Evolutionary conservation across 2,329 filamentous ascomycete genomes (phyloP), one percentile per base, ranked within the genome.

Genomic region (Botrytis medusae): DNA sequence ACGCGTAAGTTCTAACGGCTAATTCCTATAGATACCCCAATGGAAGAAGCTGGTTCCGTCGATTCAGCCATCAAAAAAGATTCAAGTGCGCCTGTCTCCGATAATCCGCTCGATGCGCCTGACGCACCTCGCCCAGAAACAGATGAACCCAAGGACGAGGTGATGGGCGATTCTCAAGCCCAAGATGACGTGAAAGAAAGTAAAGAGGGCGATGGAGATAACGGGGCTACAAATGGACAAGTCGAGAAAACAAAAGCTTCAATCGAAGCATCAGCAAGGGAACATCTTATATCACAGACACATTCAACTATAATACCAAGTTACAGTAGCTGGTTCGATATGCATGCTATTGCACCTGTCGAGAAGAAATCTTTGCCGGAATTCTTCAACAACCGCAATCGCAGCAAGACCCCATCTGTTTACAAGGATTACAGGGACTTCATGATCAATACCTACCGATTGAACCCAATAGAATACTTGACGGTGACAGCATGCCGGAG

Each of bases 361-460:
- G 96, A 99, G 85, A 93, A 92, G 81, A 99, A 98, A 83, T 94
- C 94, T 12, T 87, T 99, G 77, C 94, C 95, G 32, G 96, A 99
- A 82, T 99, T 98, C 84, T 99, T 99, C 89, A 99, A 99, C 85
- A 95, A 91, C 82, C 90, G 96, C 74, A 99, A 99, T 84, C 92
- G 96, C 79, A 98, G 96, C 90, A 99, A 99, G 85, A 99, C 96
- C 0, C 92, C 94, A 1, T 91, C 94, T 67, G 93, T 98, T 34
- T 99, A 99, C 86, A 98, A 98, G 84, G 96, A 99, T 81, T 99
- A 99, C 83, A 92, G 96, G 78, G 96, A 99, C 81, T 99, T 99
- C 81, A 99, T 99, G 96, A 94, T 99, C 85, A 99, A 99, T 85
- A 98, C 96, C 22, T 99, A 99, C 84, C 92, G 96, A 54, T 86